A percentile compares a stretch with the other conserved stretches of the same genome.
These are phyloP conservation scores for Cryptococcus amylolentus DNA, from an alignment of 1,284 basidiomycete genomes.

Conservation along the genomic window DNA sequence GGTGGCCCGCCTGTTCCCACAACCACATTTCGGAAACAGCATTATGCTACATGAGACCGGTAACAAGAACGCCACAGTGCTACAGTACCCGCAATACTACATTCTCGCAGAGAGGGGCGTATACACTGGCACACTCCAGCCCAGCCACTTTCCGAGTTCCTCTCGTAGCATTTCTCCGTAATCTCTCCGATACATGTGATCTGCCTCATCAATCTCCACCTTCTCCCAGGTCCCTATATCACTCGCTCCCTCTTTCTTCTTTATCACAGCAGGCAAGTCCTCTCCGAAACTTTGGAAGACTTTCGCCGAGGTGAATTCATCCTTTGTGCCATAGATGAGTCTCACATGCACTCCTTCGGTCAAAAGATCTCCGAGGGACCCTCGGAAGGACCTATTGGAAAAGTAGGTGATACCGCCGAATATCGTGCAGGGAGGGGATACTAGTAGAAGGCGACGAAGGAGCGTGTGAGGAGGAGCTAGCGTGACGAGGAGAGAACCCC, in stretches of 20 bases:
- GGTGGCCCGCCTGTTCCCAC: too few species aligned
- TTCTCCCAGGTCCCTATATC: slow-evolving; percentile 4
- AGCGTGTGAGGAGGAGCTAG: slow-evolving; percentile 14
- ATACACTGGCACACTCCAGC: background rate
- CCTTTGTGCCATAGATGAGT: slow-evolving; percentile 31
- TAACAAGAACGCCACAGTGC: too few species aligned
- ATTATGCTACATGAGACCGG: too few species aligned
- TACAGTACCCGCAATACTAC: too few species aligned
- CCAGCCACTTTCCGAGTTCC: slow-evolving; percentile 27
- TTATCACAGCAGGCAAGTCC: background rate
- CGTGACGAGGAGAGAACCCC: slow-evolving; percentile 28
- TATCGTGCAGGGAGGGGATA: slow-evolving; percentile 38
- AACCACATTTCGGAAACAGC: too few species aligned
- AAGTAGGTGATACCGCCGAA: slow-evolving; percentile 29
- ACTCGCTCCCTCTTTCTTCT: background rate
- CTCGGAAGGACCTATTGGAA: slow-evolving; percentile 22
- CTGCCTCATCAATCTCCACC: slow-evolving; percentile 32
- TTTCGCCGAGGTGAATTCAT: slow-evolving; percentile 34
- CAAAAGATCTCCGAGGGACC: slow-evolving; percentile 12
- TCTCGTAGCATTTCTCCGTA: slow-evolving; percentile 19
- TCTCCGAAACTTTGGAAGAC: slow-evolving; percentile 16
- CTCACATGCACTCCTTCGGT: slow-evolving; percentile 10
- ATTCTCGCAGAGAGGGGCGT: too few species aligned
- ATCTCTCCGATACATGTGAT: slow-evolving; percentile 34
- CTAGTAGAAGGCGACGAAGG: slow-evolving; percentile 25